phyloP scores from a whole-genome alignment of 2,329 filamentous ascomycete genomes.

The Pseudogymnoascus sp. region DNA sequence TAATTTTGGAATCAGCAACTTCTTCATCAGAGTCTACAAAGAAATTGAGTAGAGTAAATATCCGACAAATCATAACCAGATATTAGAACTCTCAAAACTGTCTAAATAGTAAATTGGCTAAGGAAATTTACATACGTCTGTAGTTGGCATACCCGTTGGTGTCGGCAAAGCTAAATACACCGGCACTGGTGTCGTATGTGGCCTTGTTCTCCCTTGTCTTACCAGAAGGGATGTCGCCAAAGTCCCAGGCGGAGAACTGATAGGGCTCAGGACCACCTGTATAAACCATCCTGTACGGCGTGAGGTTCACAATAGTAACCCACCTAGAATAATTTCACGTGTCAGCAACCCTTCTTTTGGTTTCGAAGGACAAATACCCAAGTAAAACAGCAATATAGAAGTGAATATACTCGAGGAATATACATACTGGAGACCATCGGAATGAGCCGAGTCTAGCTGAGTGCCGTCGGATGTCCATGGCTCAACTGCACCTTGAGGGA shows the following conservation, averaged over 20 bases:
- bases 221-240: not conserved
- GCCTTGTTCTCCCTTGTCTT: not conserved
- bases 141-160: not conserved
- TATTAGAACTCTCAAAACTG: not conserved
- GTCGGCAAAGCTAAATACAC: not conserved
- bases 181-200: not conserved
- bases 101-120: not conserved
- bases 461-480: not conserved
- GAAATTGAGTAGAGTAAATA: not conserved
- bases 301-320: not conserved
- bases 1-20: not conserved
- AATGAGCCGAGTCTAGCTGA: not conserved
- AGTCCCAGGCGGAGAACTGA: not conserved
- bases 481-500: not conserved
- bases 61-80: not conserved
- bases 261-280: not conserved
- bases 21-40: not conserved
- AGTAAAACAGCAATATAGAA: not conserved
- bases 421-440: not conserved
- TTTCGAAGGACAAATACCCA: not conserved
- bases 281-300: not conserved
- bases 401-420: not conserved
- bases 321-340: not conserved
- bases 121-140: not conserved
- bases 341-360: not conserved